Evolutionary conservation across 768 basidiomycete species (phyloP), one percentile per base, ranked within the genome.

Genomic region (Serpula lacrymans): DNA sequence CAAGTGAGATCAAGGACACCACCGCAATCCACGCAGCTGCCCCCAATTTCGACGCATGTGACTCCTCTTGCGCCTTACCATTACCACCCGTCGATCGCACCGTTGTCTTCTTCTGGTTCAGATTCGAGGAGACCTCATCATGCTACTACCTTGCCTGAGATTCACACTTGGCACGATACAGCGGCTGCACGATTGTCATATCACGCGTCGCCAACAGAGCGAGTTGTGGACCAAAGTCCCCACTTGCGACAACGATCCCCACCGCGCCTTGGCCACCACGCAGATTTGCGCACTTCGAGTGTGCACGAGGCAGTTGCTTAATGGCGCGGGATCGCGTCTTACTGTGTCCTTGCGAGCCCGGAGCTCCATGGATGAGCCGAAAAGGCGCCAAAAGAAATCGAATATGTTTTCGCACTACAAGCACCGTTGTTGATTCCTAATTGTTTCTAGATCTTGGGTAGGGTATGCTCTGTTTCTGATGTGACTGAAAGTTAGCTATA

Each of bases 51-150:
- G 25, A 55, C 62, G 25, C 64, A 66, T 22, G 57, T 60, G 36
- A 53, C 62, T 17, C 56, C 65, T 18, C 64, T 73, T 34, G 66
- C 69, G 8, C 71, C 70, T 18, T 71, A 73, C 50, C 71, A 73
- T 42, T 77, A 77, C 45, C 76, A 75, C 63, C 74, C 74, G 46
- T 71, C 70, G 29, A 70, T 75, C 53, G 71, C 77, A 33, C 75
- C 76, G 12, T 57, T 72, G 9, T 50, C 65, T 42, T 46, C 60
- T 6, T 58, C 63, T 21, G 65, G 65, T 35, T 52, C 60, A 36
- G 69, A 69, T 44, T 55, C 55, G 20, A 55, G 63, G 35, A 57
- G 57, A 37, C 39, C 56, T 28, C 60, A 60, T 23, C 59, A 63
- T 44, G 52, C 56, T 3, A 67, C 64, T 47, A 65, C 64, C 39